Base-by-base conservation (phyloP, 768 basidiomycete genomes). In the Xanthoconium purpureum region DNA sequence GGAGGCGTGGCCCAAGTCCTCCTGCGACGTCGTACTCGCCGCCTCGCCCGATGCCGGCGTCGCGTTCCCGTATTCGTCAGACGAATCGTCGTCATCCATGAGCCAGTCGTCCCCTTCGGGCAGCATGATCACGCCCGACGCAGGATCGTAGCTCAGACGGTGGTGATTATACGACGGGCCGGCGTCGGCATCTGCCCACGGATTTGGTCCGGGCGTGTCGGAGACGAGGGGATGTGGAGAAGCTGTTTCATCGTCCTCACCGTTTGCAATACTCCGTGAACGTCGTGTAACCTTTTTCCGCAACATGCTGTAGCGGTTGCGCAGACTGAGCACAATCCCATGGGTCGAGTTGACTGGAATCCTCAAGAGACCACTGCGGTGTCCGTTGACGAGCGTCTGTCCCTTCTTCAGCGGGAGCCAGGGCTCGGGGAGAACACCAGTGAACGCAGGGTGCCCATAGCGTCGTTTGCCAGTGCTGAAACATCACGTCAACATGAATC, bases 391-490 rank as follows among this genome's bases (percentile, higher is more conserved):
- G 3, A 89, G 78, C 0, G 81, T 81, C 65, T 93, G 88, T 0
- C 85, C 88, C 66, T 87, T 91, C 75, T 91, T 92, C 50, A 94
- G 74, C 2, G 95, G 95, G 4, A 98, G 80, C 96, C 96, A 98
- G 0, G 96, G 95, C 55, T 88, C 85, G 3, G 96, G 96, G 0
- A 98, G 81, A 5, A 90, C 82, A 3, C 96, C 96, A n/a, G 88
- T 92, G 20, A 98, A 79, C 1, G 94, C 96, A 5, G 96, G 96
- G 68, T 98, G 96, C 0, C 91, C 94, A 63, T 98, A 98, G 40
- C 95, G 85, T 48, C 91, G 78, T 70, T 95, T 93, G 11, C 94
- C 94, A n/a, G 94, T 97, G 68, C 91, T 94, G 58, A 35, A 38
- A 42, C 30, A 14, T 40, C 28, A 50, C 46, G 58, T 63, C 55